Percentiles rank a stretch among this genome's conserved stretches.
Evolutionary conservation across 2,329 filamentous ascomycete species (phyloP).

Genomic region (Neospermospora avenae): DNA sequence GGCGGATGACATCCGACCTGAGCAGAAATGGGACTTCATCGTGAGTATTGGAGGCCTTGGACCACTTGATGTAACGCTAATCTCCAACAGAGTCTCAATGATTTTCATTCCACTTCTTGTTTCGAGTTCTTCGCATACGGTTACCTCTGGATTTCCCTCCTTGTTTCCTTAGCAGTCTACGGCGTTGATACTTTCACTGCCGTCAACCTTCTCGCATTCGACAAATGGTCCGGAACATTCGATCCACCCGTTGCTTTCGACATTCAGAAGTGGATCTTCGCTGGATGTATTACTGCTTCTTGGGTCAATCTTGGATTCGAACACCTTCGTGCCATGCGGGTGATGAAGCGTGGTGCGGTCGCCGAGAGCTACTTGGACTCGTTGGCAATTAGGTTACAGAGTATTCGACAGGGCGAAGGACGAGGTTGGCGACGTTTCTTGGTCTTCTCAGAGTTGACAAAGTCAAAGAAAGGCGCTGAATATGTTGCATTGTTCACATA

Average conservation of each 20-base stretch:
- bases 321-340: constrained; percentile 73
- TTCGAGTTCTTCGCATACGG: constrained; percentile 75
- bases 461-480: constrained; percentile 69
- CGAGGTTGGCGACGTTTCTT: constrained; percentile 82
- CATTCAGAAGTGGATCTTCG: constrained; percentile 93
- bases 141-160: constrained; percentile 77
- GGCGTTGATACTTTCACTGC: constrained; percentile 90
- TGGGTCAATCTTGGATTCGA: constrained; percentile 79
- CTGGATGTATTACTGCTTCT: constrained; percentile 85
- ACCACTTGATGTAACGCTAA: not conserved
- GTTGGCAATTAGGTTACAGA: constrained; percentile 80
- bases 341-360: constrained; percentile 81
- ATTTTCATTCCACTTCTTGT: constrained; percentile 83
- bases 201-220: constrained; percentile 83
- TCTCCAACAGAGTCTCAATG: constrained; percentile 52
- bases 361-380: constrained; percentile 90
- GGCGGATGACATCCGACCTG: constrained; percentile 64
- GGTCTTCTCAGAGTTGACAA: constrained; percentile 69
- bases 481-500: constrained; percentile 71
- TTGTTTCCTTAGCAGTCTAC: constrained; percentile 81
- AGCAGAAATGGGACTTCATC: constrained; percentile 95
- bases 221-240: constrained; percentile 83
- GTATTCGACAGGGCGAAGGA: constrained; percentile 68
- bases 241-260: constrained; percentile 72
- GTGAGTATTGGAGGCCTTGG: constrained; percentile 48